phyloP scores from a whole-genome alignment of 1,139 yeast species.

The Candida labiduridarum region DNA sequence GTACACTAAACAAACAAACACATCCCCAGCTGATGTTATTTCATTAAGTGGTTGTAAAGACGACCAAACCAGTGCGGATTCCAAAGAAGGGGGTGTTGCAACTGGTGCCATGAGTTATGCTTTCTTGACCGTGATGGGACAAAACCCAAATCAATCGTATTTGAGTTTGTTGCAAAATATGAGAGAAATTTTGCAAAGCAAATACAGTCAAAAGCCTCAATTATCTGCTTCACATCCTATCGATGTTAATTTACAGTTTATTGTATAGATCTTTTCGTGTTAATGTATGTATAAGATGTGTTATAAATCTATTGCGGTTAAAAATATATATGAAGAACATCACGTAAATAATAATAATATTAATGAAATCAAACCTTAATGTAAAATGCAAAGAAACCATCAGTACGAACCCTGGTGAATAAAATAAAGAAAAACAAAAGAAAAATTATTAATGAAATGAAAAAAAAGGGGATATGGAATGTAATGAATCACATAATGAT shows the following conservation, averaged over 20 bases:
- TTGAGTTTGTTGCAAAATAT: conserved; percentile 77
- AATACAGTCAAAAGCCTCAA: conserved; percentile 89
- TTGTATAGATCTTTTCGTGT: conserved; percentile 19
- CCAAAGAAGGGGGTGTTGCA: conserved; percentile 71
- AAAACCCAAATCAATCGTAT: conserved; percentile 74
- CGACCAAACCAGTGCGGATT: conserved; percentile 79
- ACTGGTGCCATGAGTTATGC: conserved; percentile 98
- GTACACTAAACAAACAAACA: conserved; percentile 52
- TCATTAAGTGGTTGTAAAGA: conserved; percentile 91
- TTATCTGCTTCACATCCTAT: conserved; percentile 82
- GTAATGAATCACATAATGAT: conserved; percentile 25
- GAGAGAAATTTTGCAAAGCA: conserved; percentile 66
- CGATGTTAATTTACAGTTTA: conserved; percentile 70
- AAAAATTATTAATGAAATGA: background rate
- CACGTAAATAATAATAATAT: background rate
- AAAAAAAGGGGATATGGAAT: background rate
- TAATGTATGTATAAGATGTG: background rate
- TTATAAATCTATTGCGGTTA: background rate
- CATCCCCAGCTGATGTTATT: conserved; percentile 87
- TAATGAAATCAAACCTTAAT: background rate
- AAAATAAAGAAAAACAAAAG: background rate
- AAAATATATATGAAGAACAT: background rate
- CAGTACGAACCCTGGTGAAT: background rate
- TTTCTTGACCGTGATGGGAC: conserved; percentile 69
- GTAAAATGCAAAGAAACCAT: background rate